Evolutionary conservation across 352 stramenopile species (phyloP), one percentile per base, ranked within the genome.

Genomic region (Phytopythium boreale): DNA sequence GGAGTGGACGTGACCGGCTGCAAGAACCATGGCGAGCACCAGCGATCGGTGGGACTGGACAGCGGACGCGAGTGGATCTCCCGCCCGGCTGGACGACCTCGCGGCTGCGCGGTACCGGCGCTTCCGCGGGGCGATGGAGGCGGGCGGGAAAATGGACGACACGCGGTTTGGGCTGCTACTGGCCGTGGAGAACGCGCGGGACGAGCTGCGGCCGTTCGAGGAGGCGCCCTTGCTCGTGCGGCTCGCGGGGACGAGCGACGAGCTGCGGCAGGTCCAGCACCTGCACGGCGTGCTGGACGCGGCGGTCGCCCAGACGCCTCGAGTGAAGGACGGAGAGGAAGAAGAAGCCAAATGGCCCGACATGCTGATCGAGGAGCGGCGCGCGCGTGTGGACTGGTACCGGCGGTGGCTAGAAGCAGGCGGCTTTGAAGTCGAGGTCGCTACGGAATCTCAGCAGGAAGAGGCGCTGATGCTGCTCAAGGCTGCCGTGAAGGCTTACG

Each of bases 181-280:
- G 52, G 36, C 20, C 52, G 52, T 41, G 20, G 52, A 58, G 52
- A 58, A 29, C 29, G 36, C 36, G 12, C n/a, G 31, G 29, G 52
- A 58, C 52, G 52, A 58, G 29, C 26, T 46, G 29, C 31, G 29
- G 8, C 17, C 22, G 52, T 41, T 58, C 36, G 52, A 58, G 26
- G 52, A 58, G 17, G n/a, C 27, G 27, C 22, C 52, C 2, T 3
- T 17, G 4, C 29, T 58, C 4, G 11, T 58, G 20, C 52, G 52
- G 19, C 52, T 58, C 4, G 52, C 52, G 10, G 6, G 11, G 4
- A 58, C 52, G 31, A 19, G 29, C 15, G 29, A 27, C 27, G 26
- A 44, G 17, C 27, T 46, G 52, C 52, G 15, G 27, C 17, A 29
- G 22, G 20, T 58, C 2, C 52, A 22, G 11, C 17, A 24, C 15